phyloP scores from a whole-genome alignment of 1,284 basidiomycete genomes.

The Apiotrichum gracile region DNA sequence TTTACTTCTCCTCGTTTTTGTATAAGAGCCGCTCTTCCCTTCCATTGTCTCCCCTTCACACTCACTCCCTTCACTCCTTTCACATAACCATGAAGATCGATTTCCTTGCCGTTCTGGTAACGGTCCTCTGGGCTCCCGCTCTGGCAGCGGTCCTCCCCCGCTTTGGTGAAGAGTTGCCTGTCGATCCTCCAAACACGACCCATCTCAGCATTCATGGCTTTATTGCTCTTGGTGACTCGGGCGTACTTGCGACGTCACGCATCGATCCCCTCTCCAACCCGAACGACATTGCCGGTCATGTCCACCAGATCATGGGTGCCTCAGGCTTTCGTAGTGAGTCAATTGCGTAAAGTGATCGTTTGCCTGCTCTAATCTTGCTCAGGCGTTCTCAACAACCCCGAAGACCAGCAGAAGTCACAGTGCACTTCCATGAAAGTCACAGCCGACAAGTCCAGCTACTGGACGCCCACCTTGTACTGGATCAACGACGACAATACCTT shows the following conservation, averaged over 20 bases:
- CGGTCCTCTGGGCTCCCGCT: too few relatives aligned
- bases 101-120: not conserved
- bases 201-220: too few relatives aligned
- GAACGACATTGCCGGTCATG: conserved; percentile 34
- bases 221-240: too few relatives aligned
- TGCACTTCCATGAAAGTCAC: conserved; percentile 33
- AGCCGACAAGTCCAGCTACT: conserved; percentile 50
- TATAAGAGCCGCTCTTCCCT: too few relatives aligned
- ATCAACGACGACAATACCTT: conserved; percentile 32
- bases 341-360: too few relatives aligned
- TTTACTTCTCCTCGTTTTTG: too few relatives aligned
- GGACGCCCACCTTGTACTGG: conserved; percentile 49
- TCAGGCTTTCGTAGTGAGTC: conserved; percentile 30
- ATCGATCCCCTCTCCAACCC: conserved; percentile 46
- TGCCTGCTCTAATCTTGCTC: not conserved
- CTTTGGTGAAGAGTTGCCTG: too few relatives aligned
- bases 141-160: not conserved
- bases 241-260: conserved; percentile 28
- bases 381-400: conserved; percentile 23
- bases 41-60: too few relatives aligned
- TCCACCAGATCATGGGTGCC: conserved; percentile 45
- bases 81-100: too few relatives aligned
- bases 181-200: too few relatives aligned
- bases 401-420: conserved; percentile 19
- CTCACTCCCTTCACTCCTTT: too few relatives aligned